Base-by-base conservation (phyloP, 495 filamentous ascomycete genomes). In the Penicillium tannophilum region DNA sequence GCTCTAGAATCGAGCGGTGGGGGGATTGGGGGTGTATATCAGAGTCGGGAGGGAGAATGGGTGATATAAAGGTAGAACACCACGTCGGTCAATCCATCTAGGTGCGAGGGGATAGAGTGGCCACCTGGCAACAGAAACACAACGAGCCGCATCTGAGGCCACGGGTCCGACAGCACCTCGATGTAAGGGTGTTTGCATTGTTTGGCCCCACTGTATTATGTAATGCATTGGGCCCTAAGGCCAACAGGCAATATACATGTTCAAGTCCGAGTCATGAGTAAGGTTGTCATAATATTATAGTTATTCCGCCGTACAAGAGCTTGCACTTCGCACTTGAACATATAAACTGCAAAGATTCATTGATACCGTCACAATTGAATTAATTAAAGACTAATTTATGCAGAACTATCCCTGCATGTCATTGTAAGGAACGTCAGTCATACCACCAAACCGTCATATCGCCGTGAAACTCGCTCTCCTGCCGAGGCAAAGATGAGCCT, bases 71-170 rank as follows among this genome's bases (percentile, higher is more conserved):
- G 49, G n/a, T 4, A 52, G 36, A 42, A 59, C 48, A 43, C 35
- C 55, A 55, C 52, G 33, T 47, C 41, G 42, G 55, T 57, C 57
- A 63, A 30, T 61, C 58, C 63, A 69, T 69, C 35, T 43, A 55
- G 56, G 58, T 59, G 60, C 54, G 55, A 68, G 64, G 55, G 56
- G 58, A 66, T 66, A 60, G 60, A 59, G 63, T 73, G 75, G 72
- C 70, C 73, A 76, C 69, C 63, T 78, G 73, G 70, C 70, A 73
- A 65, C 60, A 71, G 72, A 72, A 68, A 42, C 60, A 60, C 58
- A 61, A 65, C 39, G 61, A 62, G 61, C 46, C 60, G 56, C 60
- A 59, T 64, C 61, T 59, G 58, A 70, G 67, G 67, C 65, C 67
- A 70, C 64, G 64, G 64, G 64, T 65, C 64, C 59, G 56, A 62